Evolutionary conservation across 345 rosid species (phyloP).

Genomic region (Ceriops tagal): DNA sequence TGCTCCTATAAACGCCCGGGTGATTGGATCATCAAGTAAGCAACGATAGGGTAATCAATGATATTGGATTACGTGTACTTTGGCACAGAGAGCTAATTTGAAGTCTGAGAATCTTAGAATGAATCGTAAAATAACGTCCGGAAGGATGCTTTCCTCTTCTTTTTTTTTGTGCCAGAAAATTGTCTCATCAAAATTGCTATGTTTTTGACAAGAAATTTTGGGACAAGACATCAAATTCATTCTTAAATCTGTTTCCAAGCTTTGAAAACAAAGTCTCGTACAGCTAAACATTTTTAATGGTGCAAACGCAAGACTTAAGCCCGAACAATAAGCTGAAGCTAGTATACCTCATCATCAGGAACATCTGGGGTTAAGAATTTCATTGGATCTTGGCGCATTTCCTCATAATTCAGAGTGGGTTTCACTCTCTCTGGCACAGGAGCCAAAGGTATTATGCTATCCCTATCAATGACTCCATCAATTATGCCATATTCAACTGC

Average conservation of each 20-base stretch:
- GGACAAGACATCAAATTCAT: not conserved
- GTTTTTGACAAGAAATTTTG: not conserved
- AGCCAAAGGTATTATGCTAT: constrained; percentile 69
- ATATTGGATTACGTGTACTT: no score
- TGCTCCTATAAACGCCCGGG: no score
- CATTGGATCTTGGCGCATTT: constrained; percentile 65
- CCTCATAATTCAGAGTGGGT: constrained; percentile 51
- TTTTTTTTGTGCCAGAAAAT: not conserved
- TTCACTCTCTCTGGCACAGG: constrained; percentile 80
- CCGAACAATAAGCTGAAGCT: constrained; percentile 23
- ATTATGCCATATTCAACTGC: constrained; percentile 89
- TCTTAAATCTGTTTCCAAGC: not conserved
- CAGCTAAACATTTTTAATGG: not conserved
- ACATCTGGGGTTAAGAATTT: constrained; percentile 83
- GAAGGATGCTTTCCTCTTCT: not conserved
- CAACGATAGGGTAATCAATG: no score
- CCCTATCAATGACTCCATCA: constrained; percentile 91
- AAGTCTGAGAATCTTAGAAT: not conserved
- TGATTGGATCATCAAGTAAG: no score
- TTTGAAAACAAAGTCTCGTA: not conserved
- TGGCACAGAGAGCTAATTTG: no score
- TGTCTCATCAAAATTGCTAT: not conserved
- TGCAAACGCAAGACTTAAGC: constrained; percentile 9
- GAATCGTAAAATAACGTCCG: not conserved
- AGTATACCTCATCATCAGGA: constrained; percentile 90